Base-by-base conservation (phyloP, 306 rosid species). In the Cyclanthera cordifolia region DNA sequence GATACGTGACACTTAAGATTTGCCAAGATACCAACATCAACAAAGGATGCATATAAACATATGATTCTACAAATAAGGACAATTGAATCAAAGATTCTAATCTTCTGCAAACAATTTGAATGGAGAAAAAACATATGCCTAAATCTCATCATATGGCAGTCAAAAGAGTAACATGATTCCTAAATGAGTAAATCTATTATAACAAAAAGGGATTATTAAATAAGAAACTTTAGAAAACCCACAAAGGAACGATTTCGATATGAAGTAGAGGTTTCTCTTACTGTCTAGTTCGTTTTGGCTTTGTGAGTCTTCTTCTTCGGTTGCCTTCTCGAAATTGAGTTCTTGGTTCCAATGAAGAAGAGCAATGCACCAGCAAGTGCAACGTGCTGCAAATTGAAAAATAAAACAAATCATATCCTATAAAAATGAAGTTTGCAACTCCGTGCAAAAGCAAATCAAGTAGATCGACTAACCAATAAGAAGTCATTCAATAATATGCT, bases 311-410 rank as follows among this genome's bases (percentile, higher is more conserved):
- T 89, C 88, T 84, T 91, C 86, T 83, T 87, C 64, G 53, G 51
- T 60, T 80, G 92, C 72, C 82, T 87, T 78, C 77, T 80, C 60
- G 84, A 79, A 73, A 83, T 86, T 7, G 90, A 84, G 76, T 77
- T 83, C 86, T 89, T 92, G 84, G 90, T 84, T 71, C 89, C 98
- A 0, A 85, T 68, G 72, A 89, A 92, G 80, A 92, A 89, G 41
- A 92, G 81, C 79, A 89, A 72, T 19, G 98, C 94, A 51, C 98
- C 98, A 47, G 80, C 81, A 68, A 92, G 83, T 60, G 98, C 95
- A 0, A 64, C 51, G 49, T 64, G 83, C 98, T 91, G 85, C 78
- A 53, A 67, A 50, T 24, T 8, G 37, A 21, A 60, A n/a, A 53
- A 0, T 13, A 58, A 47, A 32, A 17, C 20, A 14, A 74, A 77